Evolutionary conservation across 2,329 filamentous ascomycete species (phyloP).

Genomic region (Trichophaea hybrida): DNA sequence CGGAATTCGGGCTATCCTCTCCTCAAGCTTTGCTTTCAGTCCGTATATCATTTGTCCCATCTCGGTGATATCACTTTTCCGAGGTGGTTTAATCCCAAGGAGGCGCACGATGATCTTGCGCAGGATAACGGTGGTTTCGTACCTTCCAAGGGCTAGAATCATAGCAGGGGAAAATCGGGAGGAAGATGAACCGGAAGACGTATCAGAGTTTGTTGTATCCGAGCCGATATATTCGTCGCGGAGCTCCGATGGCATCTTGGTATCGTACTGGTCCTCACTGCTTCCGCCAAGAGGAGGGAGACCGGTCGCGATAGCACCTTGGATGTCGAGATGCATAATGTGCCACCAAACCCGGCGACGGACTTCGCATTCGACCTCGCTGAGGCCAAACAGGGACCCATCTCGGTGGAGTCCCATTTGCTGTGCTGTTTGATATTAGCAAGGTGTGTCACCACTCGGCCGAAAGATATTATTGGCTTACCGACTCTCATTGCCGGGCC

Average conservation of each 20-base stretch:
- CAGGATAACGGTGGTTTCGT: conserved; percentile 24
- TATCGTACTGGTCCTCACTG: conserved; percentile 24
- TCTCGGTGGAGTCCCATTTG: conserved; percentile 28
- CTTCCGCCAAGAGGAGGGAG: conserved; percentile 26
- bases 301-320: conserved; percentile 27
- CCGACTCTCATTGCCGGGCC: conserved; percentile 28
- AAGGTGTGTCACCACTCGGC: not conserved
- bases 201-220: conserved; percentile 6
- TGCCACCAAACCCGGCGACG: conserved; percentile 29
- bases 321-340: conserved; percentile 27
- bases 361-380: conserved; percentile 28
- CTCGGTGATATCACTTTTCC: conserved; percentile 23
- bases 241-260: conserved; percentile 26
- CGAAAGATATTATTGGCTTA: not conserved
- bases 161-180: conserved; percentile 23
- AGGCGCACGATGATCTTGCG: conserved; percentile 22
- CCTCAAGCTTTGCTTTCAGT: conserved; percentile 24
- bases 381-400: conserved; percentile 31
- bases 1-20: conserved; percentile 24
- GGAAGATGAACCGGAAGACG: conserved; percentile 8
- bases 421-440: conserved; percentile 12
- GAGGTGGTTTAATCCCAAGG: conserved; percentile 23
- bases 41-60: conserved; percentile 25
- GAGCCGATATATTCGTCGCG: conserved; percentile 26
- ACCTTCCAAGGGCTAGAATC: conserved; percentile 27